Base-by-base conservation (phyloP, 805 yeast species). In the Wickerhamiella qilinensis region DNA sequence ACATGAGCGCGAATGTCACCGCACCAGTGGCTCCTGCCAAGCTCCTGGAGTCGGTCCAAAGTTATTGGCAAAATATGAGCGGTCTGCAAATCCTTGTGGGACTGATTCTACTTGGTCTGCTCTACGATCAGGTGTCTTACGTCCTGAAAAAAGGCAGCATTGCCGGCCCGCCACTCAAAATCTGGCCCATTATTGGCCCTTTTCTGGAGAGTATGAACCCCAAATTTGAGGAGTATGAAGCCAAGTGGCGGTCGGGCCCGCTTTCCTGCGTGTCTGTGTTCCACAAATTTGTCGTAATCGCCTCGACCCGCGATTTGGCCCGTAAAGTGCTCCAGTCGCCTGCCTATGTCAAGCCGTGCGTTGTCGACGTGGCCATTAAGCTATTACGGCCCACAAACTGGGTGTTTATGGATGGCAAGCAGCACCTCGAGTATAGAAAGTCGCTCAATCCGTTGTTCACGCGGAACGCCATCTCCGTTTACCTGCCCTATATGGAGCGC, bases 401-500 rank as follows among this genome's bases (percentile, higher is more conserved):
- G 98, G 98, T 91, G 28, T 91, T 91, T 59, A 63, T 85, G 53
- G 98, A 91, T 55, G 98, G 98, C 50, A 85, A 85, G 63, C 93
- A 77, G 25, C 98, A 91, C 53, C 74, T 76, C 42, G 98, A 91
- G 60, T 91, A 88, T 63, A 77, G 98, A 62, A 76, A 75, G 58
- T 76, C 91, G 12, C 66, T 91, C 55, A 88, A 91, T 57, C 93
- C 93, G 5, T 67, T 91, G 42, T 91, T 91, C 63, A 78, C 94
- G 14, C 74, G 74, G 46, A 67, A 71, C 47, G 96, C 98, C 5
- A 67, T 91, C 51, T 77, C 80, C 43, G 69, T 70, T 45, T 91
- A 91, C 59, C 63, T 91, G 44, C 95, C 95, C 35, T 75, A 71
- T 39, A 81, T 77, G 62, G 97, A 91, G 63, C 62, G 62, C 42